Conservation (phyloP, 768 basidiomycete species). For the Hortiboletus flavorubellus region DNA sequence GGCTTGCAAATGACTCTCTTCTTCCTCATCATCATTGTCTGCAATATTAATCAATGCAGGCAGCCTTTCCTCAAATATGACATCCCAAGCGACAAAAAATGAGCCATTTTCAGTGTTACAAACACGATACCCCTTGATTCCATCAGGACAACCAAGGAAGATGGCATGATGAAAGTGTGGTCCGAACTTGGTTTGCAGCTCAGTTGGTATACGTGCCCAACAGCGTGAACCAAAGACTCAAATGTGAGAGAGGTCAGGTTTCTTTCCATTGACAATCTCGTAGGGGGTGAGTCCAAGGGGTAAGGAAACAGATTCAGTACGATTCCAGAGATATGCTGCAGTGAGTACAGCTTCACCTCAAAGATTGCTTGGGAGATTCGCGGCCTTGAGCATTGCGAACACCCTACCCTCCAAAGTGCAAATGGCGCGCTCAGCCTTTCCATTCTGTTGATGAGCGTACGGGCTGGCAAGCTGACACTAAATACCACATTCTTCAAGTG, state of each 20-base stretch:
- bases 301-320: not conserved
- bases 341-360: not conserved
- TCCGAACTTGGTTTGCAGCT: not conserved
- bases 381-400: constrained; percentile 19
- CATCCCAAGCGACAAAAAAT: not conserved
- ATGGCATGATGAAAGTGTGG: not conserved
- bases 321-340: not conserved
- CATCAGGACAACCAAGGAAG: constrained; percentile 3
- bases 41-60: too few relatives aligned
- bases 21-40: not conserved
- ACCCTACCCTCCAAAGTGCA: too few relatives aligned
- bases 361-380: not conserved
- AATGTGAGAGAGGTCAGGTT: not conserved
- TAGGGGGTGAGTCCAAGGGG: not conserved
- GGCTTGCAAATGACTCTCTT: not conserved
- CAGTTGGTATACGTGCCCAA: not conserved
- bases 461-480: too few relatives aligned
- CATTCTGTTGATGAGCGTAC: too few relatives aligned
- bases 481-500: too few relatives aligned
- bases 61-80: not conserved
- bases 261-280: not conserved
- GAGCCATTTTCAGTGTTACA: not conserved
- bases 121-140: not conserved
- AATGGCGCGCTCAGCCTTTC: too few relatives aligned
- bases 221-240: not conserved